Base-by-base conservation (phyloP, 805 yeast genomes). In the Myxozyma melibiosi region DNA sequence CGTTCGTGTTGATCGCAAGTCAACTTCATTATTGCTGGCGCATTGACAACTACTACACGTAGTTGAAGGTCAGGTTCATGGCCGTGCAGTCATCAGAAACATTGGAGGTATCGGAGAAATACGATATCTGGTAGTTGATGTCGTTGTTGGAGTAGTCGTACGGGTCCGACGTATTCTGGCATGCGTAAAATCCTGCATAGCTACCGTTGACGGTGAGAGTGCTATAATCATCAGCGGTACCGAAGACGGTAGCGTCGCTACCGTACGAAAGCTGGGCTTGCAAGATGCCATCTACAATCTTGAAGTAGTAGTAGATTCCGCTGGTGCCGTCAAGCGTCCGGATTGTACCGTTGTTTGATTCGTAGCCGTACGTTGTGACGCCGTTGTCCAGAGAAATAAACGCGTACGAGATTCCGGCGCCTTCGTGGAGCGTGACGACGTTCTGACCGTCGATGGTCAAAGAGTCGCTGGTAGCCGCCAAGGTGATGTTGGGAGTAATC, bases 181-280 rank as follows among this genome's bases (percentile, higher is more conserved):
- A 74, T 48, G 77, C 81, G 63, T 68, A 75, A 69, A 47, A 47
- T 16, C 42, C 51, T 11, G 5, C 35, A 14, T 13, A 25, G n/a
- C 16, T 25, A n/a, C 31, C 43, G 20, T 47, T 37, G 43, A 47
- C 33, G 9, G 58, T 41, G 42, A 47, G 16, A 14, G 16, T 30
- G 33, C 9, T 16, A 27, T 14, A 14, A 8, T 37, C 25, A 4
- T 47, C 43, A 20, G 25, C 27, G 34, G 37, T 18, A 18, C 34
- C 42, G 25, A 37, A 35, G 24, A 16, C 37, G 13, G 40, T 25
- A 8, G 51, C 51, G 11, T 2, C 9, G 3, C 9, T 16, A 14
- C 43, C 42, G n/a, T 22, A 37, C 4, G 31, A 30, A 28, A 39
- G 20, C 22, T 27, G 33, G 35, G 16, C 35, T 2, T 4, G 16